Evolutionary conservation across 2,329 filamentous ascomycete genomes (phyloP), one percentile per base, ranked within the genome.

Genomic region (Chalaropsis thielavioides): DNA sequence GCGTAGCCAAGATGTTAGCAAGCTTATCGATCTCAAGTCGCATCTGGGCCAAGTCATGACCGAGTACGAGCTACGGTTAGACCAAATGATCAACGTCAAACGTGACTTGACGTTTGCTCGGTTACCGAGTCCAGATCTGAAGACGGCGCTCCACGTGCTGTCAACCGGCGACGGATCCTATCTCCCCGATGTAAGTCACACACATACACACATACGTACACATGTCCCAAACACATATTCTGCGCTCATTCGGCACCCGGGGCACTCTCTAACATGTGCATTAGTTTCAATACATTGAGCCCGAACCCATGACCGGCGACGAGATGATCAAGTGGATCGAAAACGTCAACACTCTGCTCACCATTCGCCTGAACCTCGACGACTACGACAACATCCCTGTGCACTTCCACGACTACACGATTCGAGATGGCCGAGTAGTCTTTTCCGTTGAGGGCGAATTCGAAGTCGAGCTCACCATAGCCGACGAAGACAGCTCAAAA

Each of bases 401-500:
- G n/a, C 81, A 88, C 64, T 89, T 97, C 72, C 82, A 81, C 70
- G 81, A 88, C 67, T 97, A 91, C 75, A 81, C 80, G 4, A 88
- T 99, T 67, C 81, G 82, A 63, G 88, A 90, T 62, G 94, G 95
- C n/a, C 85, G 92, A 61, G 92, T 89, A 6, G 97, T 91, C 0
- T 99, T 99, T 73, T 82, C 79, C 59, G 88, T 97, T 1, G 77
- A 83, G 2, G 83, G 83, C 63, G 92, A 97, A 73, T 96, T 96
- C 70, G 92, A 97, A 73, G 83, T 97, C 22, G 94, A 97, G 72
- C 81, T 99, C 62, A 92, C 91, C 0, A 88, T 97, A 68, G 90
- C 89, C 19, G 88, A 92, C 69, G 92, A 97, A 72, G 87, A 94
- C 69, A 83, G 86, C 19, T 79, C 85, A 40, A 87, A 88, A 64